Percentiles rank a stretch among this genome's conserved stretches.
These are phyloP conservation scores for Aspergillus eucalypticola DNA, from an alignment of 2,329 filamentous ascomycete species.

Conservation along the genomic window DNA sequence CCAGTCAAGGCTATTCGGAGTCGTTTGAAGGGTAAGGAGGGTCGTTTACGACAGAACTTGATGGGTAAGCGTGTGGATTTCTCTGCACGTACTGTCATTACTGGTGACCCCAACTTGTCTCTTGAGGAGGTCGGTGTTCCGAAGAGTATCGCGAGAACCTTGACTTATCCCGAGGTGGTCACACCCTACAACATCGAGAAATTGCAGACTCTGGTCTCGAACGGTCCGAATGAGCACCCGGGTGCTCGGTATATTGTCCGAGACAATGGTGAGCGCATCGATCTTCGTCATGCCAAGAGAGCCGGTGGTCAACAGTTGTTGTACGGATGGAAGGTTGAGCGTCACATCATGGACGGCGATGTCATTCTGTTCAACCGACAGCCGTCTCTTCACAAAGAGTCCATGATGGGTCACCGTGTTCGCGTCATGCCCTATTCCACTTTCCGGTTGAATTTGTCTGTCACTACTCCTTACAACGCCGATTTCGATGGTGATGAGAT, in stretches of 20 bases:
- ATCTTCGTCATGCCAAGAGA: conserved; percentile 88
- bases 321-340: conserved; percentile 98
- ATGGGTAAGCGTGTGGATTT: conserved; percentile 99
- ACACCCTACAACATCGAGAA: conserved; percentile 97
- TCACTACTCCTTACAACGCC: conserved; percentile 98
- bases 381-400: conserved; percentile 98
- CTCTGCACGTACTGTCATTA: conserved; percentile 98
- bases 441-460: conserved; percentile 94
- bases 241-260: conserved; percentile 96
- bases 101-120: conserved; percentile 93
- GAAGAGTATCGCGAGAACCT: conserved; percentile 82
- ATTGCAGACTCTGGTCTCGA: conserved; percentile 83
- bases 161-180: conserved; percentile 96
- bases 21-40: conserved; percentile 98
- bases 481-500: conserved; percentile 99
- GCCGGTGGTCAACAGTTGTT: conserved; percentile 78
- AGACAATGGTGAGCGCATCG: conserved; percentile 88
- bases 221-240: conserved; percentile 91
- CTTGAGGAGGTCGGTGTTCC: conserved; percentile 97
- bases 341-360: conserved; percentile 92
- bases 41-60: conserved; percentile 93
- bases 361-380: conserved; percentile 99
- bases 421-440: conserved; percentile 99
- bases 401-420: conserved; percentile 99
- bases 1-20: conserved; percentile 96